phyloP scores from a whole-genome alignment of 108 stramenopile species.

The Cyclotella atomus region DNA sequence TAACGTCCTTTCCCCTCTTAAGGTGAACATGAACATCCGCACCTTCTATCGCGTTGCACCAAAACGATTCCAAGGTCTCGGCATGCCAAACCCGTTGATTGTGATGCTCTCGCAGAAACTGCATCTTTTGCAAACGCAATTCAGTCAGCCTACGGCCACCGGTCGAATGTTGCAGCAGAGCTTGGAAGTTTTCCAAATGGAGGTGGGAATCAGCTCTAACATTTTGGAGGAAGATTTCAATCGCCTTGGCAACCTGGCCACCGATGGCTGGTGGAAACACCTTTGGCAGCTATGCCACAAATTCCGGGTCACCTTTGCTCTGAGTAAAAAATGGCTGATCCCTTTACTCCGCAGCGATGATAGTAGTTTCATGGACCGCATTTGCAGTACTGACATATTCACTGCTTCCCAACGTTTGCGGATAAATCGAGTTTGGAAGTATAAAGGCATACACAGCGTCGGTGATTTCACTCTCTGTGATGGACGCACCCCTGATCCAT shows the following conservation, averaged over 20 bases:
- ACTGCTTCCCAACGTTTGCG: no score
- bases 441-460: not conserved
- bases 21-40: not conserved
- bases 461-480: not conserved
- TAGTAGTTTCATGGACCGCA: not conserved
- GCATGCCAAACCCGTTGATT: not conserved
- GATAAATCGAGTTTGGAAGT: no score
- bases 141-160: not conserved
- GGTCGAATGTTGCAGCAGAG: not conserved
- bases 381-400: not conserved
- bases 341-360: not conserved
- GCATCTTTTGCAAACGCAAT: not conserved
- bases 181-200: conserved; percentile 5
- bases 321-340: not conserved
- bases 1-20: no score
- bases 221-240: not conserved
- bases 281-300: not conserved
- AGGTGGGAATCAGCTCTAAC: not conserved
- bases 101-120: not conserved
- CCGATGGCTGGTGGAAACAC: conserved; percentile 1
- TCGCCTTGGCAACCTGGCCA: not conserved
- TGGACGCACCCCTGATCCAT: not conserved
- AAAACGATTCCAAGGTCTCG: not conserved
- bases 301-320: not conserved
- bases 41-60: not conserved